Evolutionary conservation across 2,329 filamentous ascomycete species (phyloP).

Genomic region (Arthroderma sp.): DNA sequence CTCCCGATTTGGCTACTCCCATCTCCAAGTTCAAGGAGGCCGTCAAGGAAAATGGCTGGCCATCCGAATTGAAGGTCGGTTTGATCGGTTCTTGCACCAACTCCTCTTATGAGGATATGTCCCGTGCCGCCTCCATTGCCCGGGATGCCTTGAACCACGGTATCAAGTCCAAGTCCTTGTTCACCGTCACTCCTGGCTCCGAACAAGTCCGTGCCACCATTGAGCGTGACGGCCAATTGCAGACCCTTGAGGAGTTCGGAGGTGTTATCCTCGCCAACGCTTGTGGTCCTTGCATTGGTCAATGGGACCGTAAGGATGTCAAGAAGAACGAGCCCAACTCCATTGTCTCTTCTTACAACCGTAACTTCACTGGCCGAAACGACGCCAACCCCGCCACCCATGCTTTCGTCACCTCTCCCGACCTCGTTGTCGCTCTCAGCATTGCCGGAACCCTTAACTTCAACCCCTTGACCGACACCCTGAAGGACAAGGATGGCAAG

Average conservation of each 20-base stretch:
- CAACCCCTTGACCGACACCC: conserved; percentile 83
- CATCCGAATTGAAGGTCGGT: conserved; percentile 89
- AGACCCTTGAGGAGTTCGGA: conserved; percentile 93
- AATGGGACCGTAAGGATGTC: conserved; percentile 89
- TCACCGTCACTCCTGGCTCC: conserved; percentile 90
- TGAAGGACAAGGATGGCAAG: conserved; percentile 93
- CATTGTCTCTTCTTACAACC: conserved; percentile 98
- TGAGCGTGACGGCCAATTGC: conserved; percentile 73
- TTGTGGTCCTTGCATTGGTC: conserved; percentile 82
- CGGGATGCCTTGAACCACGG: conserved; percentile 84
- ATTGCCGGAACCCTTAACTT: conserved; percentile 78
- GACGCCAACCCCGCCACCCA: conserved; percentile 91
- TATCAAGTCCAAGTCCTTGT: conserved; percentile 81
- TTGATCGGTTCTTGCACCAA: conserved; percentile 98
- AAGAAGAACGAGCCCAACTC: conserved; percentile 94
- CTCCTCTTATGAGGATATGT: conserved; percentile 81
- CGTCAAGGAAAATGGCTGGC: conserved; percentile 91
- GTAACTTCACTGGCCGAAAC: conserved; percentile 98
- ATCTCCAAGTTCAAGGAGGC: conserved; percentile 96
- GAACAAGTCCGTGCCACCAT: conserved; percentile 96
- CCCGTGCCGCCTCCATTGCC: conserved; percentile 79
- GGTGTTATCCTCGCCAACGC: conserved; percentile 92
- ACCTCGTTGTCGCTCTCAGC: conserved; percentile 75
- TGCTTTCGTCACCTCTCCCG: conserved; percentile 83
- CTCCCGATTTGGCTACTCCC: conserved; percentile 90